phyloP scores from a whole-genome alignment of 2,329 filamentous ascomycete species.

The Phialophora expanda region DNA sequence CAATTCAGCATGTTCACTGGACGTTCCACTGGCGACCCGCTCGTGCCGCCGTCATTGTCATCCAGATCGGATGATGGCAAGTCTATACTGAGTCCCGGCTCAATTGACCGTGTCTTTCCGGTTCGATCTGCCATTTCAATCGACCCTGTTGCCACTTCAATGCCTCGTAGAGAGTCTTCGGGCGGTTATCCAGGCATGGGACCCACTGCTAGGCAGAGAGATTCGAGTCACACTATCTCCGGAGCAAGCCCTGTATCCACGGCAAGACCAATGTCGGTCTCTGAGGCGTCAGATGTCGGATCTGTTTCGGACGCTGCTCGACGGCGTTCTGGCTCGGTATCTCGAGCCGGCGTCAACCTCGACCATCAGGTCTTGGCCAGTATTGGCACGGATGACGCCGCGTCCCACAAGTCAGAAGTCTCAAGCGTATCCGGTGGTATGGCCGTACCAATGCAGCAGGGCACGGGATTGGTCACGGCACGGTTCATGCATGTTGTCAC shows the following conservation, averaged over 20 bases:
- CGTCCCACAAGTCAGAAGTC: constrained; percentile 28
- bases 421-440: constrained; percentile 33
- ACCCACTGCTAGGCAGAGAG: background rate
- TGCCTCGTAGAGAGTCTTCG: constrained; percentile 22
- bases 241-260: background rate
- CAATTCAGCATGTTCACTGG: constrained; percentile 38
- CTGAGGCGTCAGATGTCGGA: constrained; percentile 12
- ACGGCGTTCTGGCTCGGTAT: background rate
- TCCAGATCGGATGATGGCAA: constrained; percentile 22
- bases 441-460: constrained; percentile 17
- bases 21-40: constrained; percentile 5
- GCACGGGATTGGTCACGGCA: constrained; percentile 63
- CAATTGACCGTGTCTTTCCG: constrained; percentile 73
- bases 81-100: constrained; percentile 40
- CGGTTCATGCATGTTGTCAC: constrained; percentile 80
- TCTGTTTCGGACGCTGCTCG: background rate
- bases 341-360: constrained; percentile 9
- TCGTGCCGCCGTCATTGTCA: constrained; percentile 12
- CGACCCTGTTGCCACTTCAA: constrained; percentile 57
- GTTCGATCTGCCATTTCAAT: constrained; percentile 79
- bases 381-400: constrained; percentile 22
- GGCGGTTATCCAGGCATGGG: constrained; percentile 31
- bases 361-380: constrained; percentile 21
- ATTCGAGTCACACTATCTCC: background rate
- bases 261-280: constrained; percentile 1